Percentiles rank a stretch among this genome's conserved stretches.
Evolutionary conservation across 176 grass and related monocot species (phyloP).

Genomic region (Musa itinerans): DNA sequence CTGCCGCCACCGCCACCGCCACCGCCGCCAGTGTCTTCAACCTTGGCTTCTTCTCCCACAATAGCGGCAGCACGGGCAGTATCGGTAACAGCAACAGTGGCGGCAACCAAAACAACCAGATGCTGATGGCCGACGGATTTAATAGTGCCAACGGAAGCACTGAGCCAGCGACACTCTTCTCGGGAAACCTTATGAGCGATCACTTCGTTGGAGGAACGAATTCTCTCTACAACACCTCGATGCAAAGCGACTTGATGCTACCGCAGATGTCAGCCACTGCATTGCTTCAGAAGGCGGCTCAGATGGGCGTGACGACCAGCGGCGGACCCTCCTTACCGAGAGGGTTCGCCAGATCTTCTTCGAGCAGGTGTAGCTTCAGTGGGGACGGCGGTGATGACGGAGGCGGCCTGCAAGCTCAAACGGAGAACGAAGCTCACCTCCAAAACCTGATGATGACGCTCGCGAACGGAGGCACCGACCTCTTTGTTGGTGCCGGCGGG

Average conservation of each 20-base stretch:
- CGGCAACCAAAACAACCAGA: constrained; percentile 2
- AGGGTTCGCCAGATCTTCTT: constrained; percentile 31
- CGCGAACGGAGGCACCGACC: constrained; percentile 32
- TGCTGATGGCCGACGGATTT: not conserved
- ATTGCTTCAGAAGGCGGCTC: constrained; percentile 88
- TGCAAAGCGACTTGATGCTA: constrained; percentile 51
- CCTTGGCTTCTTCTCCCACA: constrained; percentile 54
- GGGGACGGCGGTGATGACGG: constrained; percentile 6
- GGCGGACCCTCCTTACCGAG: constrained; percentile 40
- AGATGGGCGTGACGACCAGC: constrained; percentile 78
- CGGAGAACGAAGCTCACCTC: constrained; percentile 58
- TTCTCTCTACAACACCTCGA: constrained; percentile 28
- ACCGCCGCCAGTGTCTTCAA: constrained; percentile 39
- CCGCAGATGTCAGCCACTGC: constrained; percentile 94
- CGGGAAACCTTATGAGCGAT: constrained; percentile 50
- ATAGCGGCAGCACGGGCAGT: constrained; percentile 22
- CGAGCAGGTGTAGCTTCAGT: constrained; percentile 1
- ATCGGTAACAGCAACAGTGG: not conserved
- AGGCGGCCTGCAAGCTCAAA: constrained; percentile 30
- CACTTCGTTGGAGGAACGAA: constrained; percentile 28
- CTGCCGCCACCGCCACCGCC: not conserved
- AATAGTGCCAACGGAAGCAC: not conserved
- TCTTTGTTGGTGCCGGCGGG: constrained; percentile 31
- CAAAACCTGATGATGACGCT: constrained; percentile 92
- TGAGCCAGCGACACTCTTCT: constrained; percentile 38